Base-by-base conservation (phyloP, 345 rosid species). In the Turritis glabra region DNA sequence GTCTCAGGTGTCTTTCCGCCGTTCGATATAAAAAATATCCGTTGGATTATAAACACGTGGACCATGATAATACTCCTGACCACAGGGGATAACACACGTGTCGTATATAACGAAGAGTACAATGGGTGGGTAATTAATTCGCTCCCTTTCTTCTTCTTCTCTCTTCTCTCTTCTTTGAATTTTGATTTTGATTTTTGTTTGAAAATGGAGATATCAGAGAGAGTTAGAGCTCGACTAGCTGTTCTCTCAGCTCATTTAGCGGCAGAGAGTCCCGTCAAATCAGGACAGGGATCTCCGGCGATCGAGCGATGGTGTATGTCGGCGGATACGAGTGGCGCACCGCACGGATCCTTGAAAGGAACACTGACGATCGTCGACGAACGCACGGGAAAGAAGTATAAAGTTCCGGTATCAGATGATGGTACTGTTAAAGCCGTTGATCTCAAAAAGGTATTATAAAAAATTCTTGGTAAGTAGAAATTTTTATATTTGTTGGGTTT, bases 391-490 rank as follows among this genome's bases (percentile, higher is more conserved):
- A 84, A 87, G 63, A 88, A 75, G 32, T 88, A 95, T 67, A 82
- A 80, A 78, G 37, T 92, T 21, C 82, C 80, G 19, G 84, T 90
- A 3, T 82, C 97, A 35, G 72, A 82, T 3, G 81, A 89, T 47
- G 98, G 94, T 79, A 84, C 98, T 30, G 77, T 90, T 19, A 95
- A 83, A 84, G 88, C 98, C 63, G 53, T 88, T 68, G 96, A 95
- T 82, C 76, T 95, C 38, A 95, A 90, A 77, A 89, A 88, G 97
- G 99, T 93, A 65, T 23, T n/a, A 8, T 65, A 3, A 8, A n/a
- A 40, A 13, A 0, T 35, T 38, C 19, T 4, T n/a, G 8, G 51
- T 4, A 64, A 51, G 18, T 17, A 1, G 40, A 57, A 25, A 30
- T 1, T 3, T 69, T 32, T 59, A 17, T 41, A 7, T 41, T 5